Evolutionary conservation across 805 yeast species (phyloP).

Genomic region (Candida orba): DNA sequence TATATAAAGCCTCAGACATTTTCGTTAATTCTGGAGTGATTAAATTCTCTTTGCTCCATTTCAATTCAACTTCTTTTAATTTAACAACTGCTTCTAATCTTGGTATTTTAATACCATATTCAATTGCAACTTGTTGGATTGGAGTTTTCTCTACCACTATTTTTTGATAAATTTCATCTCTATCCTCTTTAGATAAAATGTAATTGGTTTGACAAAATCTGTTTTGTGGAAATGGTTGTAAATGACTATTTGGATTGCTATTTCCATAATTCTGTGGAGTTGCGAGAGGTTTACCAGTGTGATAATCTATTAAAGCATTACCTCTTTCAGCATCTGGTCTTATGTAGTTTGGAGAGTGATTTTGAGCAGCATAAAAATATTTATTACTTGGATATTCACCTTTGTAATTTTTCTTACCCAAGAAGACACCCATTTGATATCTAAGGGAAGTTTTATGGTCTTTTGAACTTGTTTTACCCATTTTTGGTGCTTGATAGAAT

Average conservation of each 20-base stretch:
- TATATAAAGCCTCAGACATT: slow-evolving; percentile 58
- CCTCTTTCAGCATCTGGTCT: slow-evolving; percentile 45
- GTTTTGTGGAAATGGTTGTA: slow-evolving; percentile 82
- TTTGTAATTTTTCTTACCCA: slow-evolving; percentile 78
- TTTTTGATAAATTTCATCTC: slow-evolving; percentile 51
- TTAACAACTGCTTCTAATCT: slow-evolving; percentile 84
- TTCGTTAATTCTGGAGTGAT: slow-evolving; percentile 49
- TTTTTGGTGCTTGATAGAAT: slow-evolving; percentile 37
- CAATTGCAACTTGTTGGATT: slow-evolving; percentile 68
- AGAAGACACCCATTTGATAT: slow-evolving; percentile 60
- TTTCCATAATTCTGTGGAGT: slow-evolving; percentile 6
- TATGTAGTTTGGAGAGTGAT: slow-evolving; percentile 69
- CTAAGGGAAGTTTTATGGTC: slow-evolving; percentile 47
- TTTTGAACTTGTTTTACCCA: slow-evolving; percentile 33
- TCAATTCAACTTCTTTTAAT: slow-evolving; percentile 57
- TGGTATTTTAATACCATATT: slow-evolving; percentile 73
- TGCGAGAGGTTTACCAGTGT: slow-evolving; percentile 26
- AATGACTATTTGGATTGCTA: slow-evolving; percentile 11
- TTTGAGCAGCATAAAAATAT: slow-evolving; percentile 57
- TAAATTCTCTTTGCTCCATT: slow-evolving; percentile 46
- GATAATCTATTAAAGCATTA: slow-evolving; percentile 27
- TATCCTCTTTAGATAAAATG: slow-evolving; percentile 51
- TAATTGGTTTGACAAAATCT: slow-evolving; percentile 59
- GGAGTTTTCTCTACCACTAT: slow-evolving; percentile 44
- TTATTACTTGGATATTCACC: slow-evolving; percentile 78